Evolutionary conservation across 1,139 yeast genomes (phyloP), one percentile per base, ranked within the genome.

Genomic region (Taphrina deformans): DNA sequence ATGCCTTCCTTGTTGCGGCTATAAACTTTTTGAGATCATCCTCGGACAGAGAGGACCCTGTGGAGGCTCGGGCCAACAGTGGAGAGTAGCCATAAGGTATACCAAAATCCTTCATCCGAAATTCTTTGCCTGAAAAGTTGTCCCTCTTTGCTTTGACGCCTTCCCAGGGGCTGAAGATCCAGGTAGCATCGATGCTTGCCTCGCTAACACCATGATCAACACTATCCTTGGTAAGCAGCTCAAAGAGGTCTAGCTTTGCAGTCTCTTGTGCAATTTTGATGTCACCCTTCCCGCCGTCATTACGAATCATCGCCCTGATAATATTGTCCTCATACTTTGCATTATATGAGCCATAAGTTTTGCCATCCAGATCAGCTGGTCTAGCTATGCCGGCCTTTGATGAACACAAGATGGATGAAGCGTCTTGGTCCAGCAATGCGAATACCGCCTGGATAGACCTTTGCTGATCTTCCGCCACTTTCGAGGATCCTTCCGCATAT

Each of bases 171-270:
- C 18, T 21, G 24, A 45, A 58, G 18, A 46, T 24, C 55, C 55
- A 58, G 23, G 55, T 58, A 3, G 62, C 62, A 31, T 58, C 45
- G 23, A 58, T 45, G 18, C 16, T 18, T 38, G 41, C 16, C 6
- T n/a, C 18, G 5, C 14, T n/a, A 10, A 12, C 27, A 2, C 21
- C 53, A 4, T 2, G 10, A 1, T 14, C 5, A 10, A 2, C 16
- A 5, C 14, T 6, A 6, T 10, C 9, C 35, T 24, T 24, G 18
- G 38, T 35, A 6, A 58, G 46, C 9, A 40, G 33, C n/a, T 46
- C 35, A 38, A 44, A 58, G n/a, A 58, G 45, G 35, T 45, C 62
- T 9, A 58, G 35, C 26, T 58, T 58, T 33, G 62, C 62, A 6
- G 46, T 21, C 5, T 58, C 24, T 18, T 35, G 45, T 16, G 29